Percentiles rank a stretch among this genome's conserved stretches.
These are phyloP conservation scores for Pleurotus cornucopiae DNA, from an alignment of 768 basidiomycete genomes.

Conservation along the genomic window DNA sequence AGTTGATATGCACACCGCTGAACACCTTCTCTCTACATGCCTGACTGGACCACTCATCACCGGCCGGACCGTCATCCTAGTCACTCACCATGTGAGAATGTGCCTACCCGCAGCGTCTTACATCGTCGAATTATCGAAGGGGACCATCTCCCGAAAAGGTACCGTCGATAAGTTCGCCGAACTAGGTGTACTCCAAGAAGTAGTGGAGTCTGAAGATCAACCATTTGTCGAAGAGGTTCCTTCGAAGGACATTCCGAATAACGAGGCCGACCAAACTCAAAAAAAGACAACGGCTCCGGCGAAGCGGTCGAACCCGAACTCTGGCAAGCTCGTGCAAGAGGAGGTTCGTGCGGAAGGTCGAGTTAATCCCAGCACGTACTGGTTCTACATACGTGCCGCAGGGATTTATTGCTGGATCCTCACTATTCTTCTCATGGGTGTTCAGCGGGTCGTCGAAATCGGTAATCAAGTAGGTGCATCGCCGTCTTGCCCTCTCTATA, in stretches of 20 bases:
- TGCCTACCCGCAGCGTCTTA: conserved; percentile 67
- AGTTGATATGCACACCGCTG: conserved; percentile 76
- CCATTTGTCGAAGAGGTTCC: conserved; percentile 21
- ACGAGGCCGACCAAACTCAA: conserved; percentile 29
- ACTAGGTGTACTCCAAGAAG: conserved; percentile 35
- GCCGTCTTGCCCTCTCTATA: background rate
- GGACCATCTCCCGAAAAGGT: conserved; percentile 46
- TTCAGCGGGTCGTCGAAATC: conserved; percentile 53
- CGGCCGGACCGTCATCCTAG: conserved; percentile 71
- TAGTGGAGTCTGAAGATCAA: conserved; percentile 45
- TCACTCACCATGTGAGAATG: conserved; percentile 78
- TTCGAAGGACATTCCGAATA: conserved; percentile 13
- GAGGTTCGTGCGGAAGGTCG: conserved; percentile 66
- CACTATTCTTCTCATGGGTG: conserved; percentile 46
- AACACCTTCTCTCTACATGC: conserved; percentile 62
- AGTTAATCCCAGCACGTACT: conserved; percentile 55
- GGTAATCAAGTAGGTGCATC: conserved; percentile 46
- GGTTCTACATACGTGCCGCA: conserved; percentile 60
- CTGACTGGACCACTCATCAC: conserved; percentile 57
- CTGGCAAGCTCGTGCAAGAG: conserved; percentile 56
- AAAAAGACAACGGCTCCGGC: background rate
- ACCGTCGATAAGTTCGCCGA: conserved; percentile 42
- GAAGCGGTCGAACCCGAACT: conserved; percentile 9
- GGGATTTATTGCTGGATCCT: conserved; percentile 53
- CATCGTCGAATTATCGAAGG: conserved; percentile 57